phyloP scores from a whole-genome alignment of 164 flowering plant species.

The Sextonia rubra region DNA sequence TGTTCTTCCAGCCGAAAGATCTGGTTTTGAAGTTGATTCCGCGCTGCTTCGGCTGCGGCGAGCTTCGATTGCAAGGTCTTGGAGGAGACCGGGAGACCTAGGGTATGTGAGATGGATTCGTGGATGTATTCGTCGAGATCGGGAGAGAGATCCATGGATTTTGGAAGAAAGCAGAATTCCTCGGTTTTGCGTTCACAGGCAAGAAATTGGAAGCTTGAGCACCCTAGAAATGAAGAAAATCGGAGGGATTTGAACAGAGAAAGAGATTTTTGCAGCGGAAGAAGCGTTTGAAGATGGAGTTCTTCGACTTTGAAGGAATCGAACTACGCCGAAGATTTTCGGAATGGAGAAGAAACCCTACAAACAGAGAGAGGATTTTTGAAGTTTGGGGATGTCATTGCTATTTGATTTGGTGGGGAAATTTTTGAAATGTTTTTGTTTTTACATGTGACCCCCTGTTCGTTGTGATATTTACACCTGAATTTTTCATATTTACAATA shows the following conservation, averaged over 20 bases:
- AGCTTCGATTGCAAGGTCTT: constrained; percentile 52
- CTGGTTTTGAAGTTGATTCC: constrained; percentile 41
- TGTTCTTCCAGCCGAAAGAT: constrained; percentile 33
- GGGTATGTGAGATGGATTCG: constrained; percentile 47
- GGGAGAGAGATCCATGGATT: constrained; percentile 45
- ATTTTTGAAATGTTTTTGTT: too few relatives aligned
- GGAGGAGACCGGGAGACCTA: constrained; percentile 65
- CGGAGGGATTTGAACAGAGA: neutral
- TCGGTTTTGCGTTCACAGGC: neutral
- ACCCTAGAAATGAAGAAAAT: neutral
- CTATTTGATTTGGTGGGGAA: too few relatives aligned
- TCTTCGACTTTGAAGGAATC: too few relatives aligned
- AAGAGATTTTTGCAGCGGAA: too few relatives aligned
- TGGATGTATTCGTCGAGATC: constrained; percentile 65
- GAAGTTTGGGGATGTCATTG: neutral
- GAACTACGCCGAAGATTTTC: too few relatives aligned
- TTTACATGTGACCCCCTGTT: too few relatives aligned
- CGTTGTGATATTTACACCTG: too few relatives aligned
- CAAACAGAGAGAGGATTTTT: neutral
- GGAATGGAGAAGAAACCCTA: neutral
- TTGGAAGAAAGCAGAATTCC: neutral
- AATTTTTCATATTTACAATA: too few relatives aligned
- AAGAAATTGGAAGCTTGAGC: neutral
- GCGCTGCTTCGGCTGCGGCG: constrained; percentile 46
- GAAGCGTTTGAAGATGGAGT: too few relatives aligned